Conservation (phyloP, 306 rosid species). For the Canavalia gladiata region DNA sequence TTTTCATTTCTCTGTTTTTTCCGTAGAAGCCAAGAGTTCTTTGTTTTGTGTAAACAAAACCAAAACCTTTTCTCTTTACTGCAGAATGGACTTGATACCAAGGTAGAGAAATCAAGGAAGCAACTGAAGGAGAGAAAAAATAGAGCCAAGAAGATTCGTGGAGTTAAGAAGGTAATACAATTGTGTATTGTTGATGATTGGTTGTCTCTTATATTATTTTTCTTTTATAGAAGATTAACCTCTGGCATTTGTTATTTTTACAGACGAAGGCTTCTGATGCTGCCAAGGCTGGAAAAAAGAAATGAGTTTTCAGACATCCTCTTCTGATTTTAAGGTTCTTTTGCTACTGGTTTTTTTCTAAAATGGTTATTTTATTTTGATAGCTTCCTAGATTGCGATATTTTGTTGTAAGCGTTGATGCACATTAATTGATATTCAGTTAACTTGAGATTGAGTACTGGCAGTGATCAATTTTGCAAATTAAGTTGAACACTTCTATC, state of each 20-base stretch:
- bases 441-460: slow-evolving; percentile 40
- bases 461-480: slow-evolving; percentile 52
- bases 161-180: slow-evolving; percentile 79
- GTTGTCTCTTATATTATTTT: neutral
- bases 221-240: slow-evolving; percentile 27
- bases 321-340: slow-evolving; percentile 38
- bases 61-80: neutral
- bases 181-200: neutral
- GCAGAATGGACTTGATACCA: slow-evolving; percentile 89
- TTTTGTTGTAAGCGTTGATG: slow-evolving; percentile 36
- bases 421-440: slow-evolving; percentile 30
- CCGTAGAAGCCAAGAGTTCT: neutral
- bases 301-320: slow-evolving; percentile 53
- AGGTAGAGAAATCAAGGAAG: slow-evolving; percentile 85
- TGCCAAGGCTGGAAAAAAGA: slow-evolving; percentile 88
- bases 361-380: slow-evolving; percentile 39
- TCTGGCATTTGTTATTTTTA: slow-evolving; percentile 15
- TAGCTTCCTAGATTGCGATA: slow-evolving; percentile 47
- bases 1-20: neutral
- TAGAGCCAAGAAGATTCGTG: slow-evolving; percentile 86
- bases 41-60: neutral
- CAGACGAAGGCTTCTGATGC: slow-evolving; percentile 93
- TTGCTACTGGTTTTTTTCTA: slow-evolving; percentile 29
- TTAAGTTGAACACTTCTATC: slow-evolving; percentile 25
- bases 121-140: slow-evolving; percentile 96